phyloP scores from a whole-genome alignment of 2,329 filamentous ascomycete species.

The Aureobasidium pullulans region DNA sequence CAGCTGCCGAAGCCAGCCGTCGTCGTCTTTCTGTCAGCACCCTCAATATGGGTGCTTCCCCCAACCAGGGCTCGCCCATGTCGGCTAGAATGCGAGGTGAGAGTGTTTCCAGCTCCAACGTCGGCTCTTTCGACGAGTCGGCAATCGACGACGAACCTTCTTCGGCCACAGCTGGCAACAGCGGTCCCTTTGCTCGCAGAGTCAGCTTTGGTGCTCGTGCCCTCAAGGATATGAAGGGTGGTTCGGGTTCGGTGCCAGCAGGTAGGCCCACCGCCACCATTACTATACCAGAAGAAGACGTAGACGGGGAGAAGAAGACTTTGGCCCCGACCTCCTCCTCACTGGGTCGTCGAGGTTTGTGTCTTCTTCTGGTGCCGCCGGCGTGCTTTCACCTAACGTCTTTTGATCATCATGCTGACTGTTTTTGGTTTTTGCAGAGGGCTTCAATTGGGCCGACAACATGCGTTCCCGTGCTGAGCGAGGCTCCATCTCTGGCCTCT shows the following conservation, averaged over 20 bases:
- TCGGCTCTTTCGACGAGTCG: conserved; percentile 39
- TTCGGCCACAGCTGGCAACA: conserved; percentile 46
- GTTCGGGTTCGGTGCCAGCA: conserved; percentile 51
- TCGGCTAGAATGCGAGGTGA: conserved; percentile 37
- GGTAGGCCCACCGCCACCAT: conserved; percentile 48
- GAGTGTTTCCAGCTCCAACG: conserved; percentile 37
- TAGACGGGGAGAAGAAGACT: conserved; percentile 17
- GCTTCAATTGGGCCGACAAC: conserved; percentile 96
- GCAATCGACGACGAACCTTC: conserved; percentile 49
- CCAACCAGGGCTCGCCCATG: conserved; percentile 35
- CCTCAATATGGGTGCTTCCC: conserved; percentile 39
- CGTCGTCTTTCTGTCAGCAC: conserved; percentile 44
- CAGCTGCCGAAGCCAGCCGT: conserved; percentile 42
- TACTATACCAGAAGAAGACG: conserved; percentile 13
- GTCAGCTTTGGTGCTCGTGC: conserved; percentile 86
- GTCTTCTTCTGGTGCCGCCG: conserved; percentile 38
- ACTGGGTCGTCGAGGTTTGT: conserved; percentile 26
- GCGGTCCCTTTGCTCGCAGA: conserved; percentile 70
- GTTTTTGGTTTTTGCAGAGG: conserved; percentile 60
- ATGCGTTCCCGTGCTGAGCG: conserved; percentile 87
- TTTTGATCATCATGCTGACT: conserved; percentile 34
- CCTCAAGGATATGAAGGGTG: conserved; percentile 62
- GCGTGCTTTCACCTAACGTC: conserved; percentile 57
- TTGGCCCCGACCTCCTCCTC: conserved; percentile 26
- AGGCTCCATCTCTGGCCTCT: conserved; percentile 48